phyloP scores from a whole-genome alignment of 1,284 basidiomycete genomes.

The Chalciporus piperatoides region DNA sequence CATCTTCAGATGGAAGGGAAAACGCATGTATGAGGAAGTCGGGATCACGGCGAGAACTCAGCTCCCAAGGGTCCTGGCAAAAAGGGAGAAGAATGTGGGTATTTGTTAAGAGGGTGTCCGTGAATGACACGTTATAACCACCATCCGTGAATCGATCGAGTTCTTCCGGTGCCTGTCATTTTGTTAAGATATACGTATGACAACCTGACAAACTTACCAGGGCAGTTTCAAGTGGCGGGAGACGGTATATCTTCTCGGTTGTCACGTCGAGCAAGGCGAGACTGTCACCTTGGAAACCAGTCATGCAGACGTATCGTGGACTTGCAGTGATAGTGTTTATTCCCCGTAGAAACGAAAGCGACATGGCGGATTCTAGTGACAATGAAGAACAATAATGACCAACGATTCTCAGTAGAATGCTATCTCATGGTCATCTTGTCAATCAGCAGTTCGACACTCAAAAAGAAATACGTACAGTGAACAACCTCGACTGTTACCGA shows the following conservation, averaged over 20 bases:
- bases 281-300: not conserved
- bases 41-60: not conserved
- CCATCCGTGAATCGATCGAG: not conserved
- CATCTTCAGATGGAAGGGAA: not conserved
- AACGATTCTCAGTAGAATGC: too few relatives aligned
- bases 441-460: too few relatives aligned
- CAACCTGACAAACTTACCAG: not conserved
- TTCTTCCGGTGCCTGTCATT: not conserved
- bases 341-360: too few relatives aligned
- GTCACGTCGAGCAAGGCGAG: not conserved
- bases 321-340: not conserved
- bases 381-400: too few relatives aligned
- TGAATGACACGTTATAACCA: not conserved
- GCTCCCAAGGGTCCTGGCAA: too few relatives aligned
- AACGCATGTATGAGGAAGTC: not conserved
- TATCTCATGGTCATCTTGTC: too few relatives aligned
- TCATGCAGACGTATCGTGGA: not conserved
- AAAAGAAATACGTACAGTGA: too few relatives aligned
- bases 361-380: too few relatives aligned
- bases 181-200: not conserved
- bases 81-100: not conserved
- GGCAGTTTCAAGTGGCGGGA: not conserved
- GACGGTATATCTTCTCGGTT: not conserved
- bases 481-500: too few relatives aligned
- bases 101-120: not conserved